A percentile compares a stretch with the other conserved stretches of the same genome.
phyloP scores from a whole-genome alignment of 1,284 basidiomycete genomes.

The Heterobasidion parviporum region DNA sequence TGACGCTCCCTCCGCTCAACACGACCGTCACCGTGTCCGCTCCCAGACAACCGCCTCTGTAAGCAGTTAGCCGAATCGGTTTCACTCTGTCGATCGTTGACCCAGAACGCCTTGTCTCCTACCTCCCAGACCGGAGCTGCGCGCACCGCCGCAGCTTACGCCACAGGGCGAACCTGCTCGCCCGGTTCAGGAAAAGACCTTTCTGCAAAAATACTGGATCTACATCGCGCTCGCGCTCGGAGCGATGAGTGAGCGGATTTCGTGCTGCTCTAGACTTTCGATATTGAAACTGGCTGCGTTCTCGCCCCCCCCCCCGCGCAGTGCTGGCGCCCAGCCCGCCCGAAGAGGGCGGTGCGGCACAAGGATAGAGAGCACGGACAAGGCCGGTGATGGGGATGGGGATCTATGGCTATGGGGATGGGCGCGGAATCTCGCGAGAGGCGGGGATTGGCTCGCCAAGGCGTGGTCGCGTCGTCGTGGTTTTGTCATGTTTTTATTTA shows the following conservation, averaged over 20 bases:
- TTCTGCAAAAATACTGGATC: slow-evolving; percentile 87
- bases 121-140: slow-evolving; percentile 51
- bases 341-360: not conserved
- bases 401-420: no score
- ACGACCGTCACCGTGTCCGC: slow-evolving; percentile 43
- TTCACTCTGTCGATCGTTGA: not conserved
- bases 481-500: no score
- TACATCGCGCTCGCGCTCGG: slow-evolving; percentile 60
- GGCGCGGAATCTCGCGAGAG: no score
- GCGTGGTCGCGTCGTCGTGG: not conserved
- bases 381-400: no score
- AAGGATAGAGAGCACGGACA: not conserved
- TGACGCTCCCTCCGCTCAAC: slow-evolving; percentile 32
- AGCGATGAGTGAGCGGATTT: slow-evolving; percentile 42
- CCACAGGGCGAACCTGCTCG: slow-evolving; percentile 55
- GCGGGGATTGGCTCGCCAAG: not conserved
- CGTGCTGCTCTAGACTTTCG: not conserved
- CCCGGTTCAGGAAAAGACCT: slow-evolving; percentile 63
- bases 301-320: not conserved
- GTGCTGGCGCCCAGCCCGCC: not conserved
- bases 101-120: not conserved
- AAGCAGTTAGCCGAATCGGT: slow-evolving; percentile 18
- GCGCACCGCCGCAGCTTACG: slow-evolving; percentile 57
- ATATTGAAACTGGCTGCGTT: not conserved
- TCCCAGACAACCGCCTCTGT: slow-evolving; percentile 50